Evolutionary conservation across 202 grass and related monocot genomes (phyloP), one percentile per base, ranked within the genome.

Genomic region (Bolboschoenoplectus hybrid): DNA sequence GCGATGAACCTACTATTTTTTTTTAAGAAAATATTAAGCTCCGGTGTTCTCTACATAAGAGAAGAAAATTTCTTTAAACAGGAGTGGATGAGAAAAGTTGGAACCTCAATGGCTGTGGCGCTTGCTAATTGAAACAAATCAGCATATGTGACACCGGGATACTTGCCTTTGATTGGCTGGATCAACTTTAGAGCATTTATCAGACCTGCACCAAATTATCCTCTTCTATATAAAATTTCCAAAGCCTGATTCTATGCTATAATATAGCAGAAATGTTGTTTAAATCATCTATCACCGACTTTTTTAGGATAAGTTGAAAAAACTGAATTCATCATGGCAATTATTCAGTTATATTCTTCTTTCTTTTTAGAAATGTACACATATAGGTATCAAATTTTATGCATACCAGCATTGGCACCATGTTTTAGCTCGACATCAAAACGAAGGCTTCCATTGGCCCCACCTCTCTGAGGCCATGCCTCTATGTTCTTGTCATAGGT

Each of bases 91-190:
- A 76, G 0, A 71, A 58, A 82, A 34, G 13, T 5, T 83, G 87
- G 84, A 61, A 99, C 97, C 93, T 96, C 97, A 89, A 99, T 99
- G 86, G 97, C 92, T 84, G 93, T 92, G 81, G 97, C 97, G 90
- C 93, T 99, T 80, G 97, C 97, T 83, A 99, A 84, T 75, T 99
- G 97, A 85, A 99, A 97, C 86, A 99, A 84, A 92, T 99, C 97
- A 2, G 93, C 97, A 74, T 86, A 90, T 68, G 89, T 93, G 62
- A 99, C 91, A 81, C 58, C 86, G 0, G 85, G 82, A 83, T 94
- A 99, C 83, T 94, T 97, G 66, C 91, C 93, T 81, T 96, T 96
- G 44, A 98, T 94, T 5, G 93, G 97, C 72, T 98, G 91, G 77
- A 98, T 66, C 87, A 99, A 92, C 83, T 97, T 99, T 58, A 99